These are phyloP conservation scores for Withania somnifera DNA, from an alignment of 305 asterid genomes.

Conservation along the genomic window DNA sequence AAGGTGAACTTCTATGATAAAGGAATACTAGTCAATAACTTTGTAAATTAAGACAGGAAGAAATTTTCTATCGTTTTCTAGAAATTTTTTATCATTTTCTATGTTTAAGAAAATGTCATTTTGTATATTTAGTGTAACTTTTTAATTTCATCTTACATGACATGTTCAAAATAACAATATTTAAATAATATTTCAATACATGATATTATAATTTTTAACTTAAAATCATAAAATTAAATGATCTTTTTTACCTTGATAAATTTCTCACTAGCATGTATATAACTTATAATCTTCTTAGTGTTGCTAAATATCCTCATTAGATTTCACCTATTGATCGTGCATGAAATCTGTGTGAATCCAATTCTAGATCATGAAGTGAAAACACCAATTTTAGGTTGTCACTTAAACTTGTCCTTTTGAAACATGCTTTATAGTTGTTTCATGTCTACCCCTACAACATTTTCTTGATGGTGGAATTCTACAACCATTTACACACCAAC, in stretches of 20 bases:
- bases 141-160: no score
- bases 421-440: background rate
- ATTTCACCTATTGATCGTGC: background rate
- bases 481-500: constrained; percentile 2
- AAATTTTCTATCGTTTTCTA: background rate
- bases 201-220: background rate
- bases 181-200: background rate
- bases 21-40: background rate
- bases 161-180: background rate
- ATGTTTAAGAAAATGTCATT: no score
- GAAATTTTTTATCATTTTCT: no score
- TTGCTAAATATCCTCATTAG: background rate
- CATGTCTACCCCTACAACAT: constrained; percentile 7
- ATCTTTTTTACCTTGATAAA: background rate
- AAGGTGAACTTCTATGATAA: background rate
- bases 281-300: background rate
- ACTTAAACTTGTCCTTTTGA: constrained; percentile 27
- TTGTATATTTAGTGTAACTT: no score
- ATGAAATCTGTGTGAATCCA: background rate
- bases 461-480: constrained; percentile 23
- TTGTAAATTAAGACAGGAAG: background rate
- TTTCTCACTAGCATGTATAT: background rate
- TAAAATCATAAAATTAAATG: background rate
- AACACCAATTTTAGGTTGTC: constrained; percentile 1
- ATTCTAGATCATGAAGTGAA: constrained; percentile 18